Base-by-base conservation (phyloP, 768 basidiomycete species). In the Boletus tylopilopsis region DNA sequence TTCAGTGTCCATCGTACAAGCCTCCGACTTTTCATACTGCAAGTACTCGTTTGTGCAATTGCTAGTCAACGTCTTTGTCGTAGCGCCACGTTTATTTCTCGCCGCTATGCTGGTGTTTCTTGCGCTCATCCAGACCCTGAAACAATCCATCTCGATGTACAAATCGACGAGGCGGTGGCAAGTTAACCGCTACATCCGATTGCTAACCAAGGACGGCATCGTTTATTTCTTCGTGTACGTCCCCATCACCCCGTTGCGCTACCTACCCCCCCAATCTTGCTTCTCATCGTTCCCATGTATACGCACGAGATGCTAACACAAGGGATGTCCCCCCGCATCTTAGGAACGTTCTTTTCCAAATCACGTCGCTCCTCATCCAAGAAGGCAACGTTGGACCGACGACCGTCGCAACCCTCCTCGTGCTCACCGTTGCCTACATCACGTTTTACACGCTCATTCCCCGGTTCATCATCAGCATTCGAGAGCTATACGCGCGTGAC, bases 381-480 rank as follows among this genome's bases (percentile, higher is more conserved):
- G n/a, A n/a, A n/a, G n/a, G n/a, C n/a, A n/a, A n/a, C n/a, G n/a
- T n/a, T n/a, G n/a, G n/a, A n/a, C n/a, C n/a, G n/a, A n/a, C n/a
- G n/a, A n/a, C n/a, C n/a, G n/a, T n/a, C n/a, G n/a, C n/a, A n/a
- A n/a, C n/a, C n/a, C n/a, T n/a, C n/a, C n/a, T n/a, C n/a, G n/a
- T n/a, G n/a, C n/a, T n/a, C n/a, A n/a, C n/a, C n/a, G 21, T 18
- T 50, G 38, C 22, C 19, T 36, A 7, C 18, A n/a, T n/a, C n/a
- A n/a, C n/a, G n/a, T n/a, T n/a, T 33, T 21, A 15, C 50, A 8
- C 43, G 34, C 21, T 48, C 21, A 55, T 56, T 16, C 49, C 49
- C 12, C 49, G 56, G 3, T 59, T 58, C 24, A 45, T 58, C 36
- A 46, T 59, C 8, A 42, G 25, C 11, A 36, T 58, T 9, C 51